Evolutionary conservation across 192 early-diverging fungal genomes (phyloP), one percentile per base, ranked within the genome.

Genomic region (Backusella luteola): DNA sequence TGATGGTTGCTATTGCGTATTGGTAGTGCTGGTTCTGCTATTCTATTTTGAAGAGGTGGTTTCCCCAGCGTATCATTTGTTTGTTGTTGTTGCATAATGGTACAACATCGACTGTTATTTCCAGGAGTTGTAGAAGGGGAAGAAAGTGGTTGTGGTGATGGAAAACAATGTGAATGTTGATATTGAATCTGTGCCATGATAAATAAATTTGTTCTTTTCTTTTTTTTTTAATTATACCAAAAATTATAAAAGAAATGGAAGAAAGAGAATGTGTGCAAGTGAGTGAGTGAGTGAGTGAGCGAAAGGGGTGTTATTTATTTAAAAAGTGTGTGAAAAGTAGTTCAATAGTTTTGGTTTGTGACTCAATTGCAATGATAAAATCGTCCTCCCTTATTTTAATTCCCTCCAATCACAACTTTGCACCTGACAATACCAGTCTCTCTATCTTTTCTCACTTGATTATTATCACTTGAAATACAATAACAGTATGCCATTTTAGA

Each of bases 381-480:
- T 63, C 23, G 56, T 63, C 56, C 56, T 63, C 56, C 56, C 56
- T 26, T 63, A 63, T 63, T 63, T 63, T 63, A 63, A 63, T 63
- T 63, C 56, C 11, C 56, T 23, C 56, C 56, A 29, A 63, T 63
- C 56, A 63, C 56, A 63, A 23, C 8, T 6, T 21, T 56, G 19
- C 53, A 56, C 53, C 53, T 56, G 53, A 56, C 53, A 23, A 26
- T 23, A 56, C 19, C 8, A 63, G 46, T 49, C 19, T 44, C 14
- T 49, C n/a, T 49, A 49, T 49, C 46, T 49, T 19, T n/a, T n/a
- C 46, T 49, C 46, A 49, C 46, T 49, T 49, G 46, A 49, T n/a
- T 49, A 49, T n/a, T 49, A 49, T 49, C 46, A 49, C 4, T n/a
- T 49, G 4, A 49, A 49, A 19, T 6, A 17, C 46, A 49, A 7